Evolutionary conservation across 495 filamentous ascomycete species (phyloP), one percentile per base, ranked within the genome.

Genomic region (Tuber calosporum): DNA sequence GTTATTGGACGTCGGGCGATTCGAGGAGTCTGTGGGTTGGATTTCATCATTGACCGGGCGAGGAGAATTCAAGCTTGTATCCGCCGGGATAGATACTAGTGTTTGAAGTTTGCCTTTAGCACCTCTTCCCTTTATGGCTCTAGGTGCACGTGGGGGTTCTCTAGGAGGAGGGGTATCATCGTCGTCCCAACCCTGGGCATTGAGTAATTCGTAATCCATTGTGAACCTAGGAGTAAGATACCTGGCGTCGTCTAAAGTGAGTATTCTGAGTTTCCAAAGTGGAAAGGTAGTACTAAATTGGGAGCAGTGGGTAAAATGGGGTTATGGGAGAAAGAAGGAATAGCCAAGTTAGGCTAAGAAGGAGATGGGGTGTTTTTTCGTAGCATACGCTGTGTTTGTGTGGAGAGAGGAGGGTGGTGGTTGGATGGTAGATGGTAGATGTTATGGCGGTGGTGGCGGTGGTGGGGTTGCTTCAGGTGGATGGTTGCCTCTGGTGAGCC

Each of bases 201-300:
- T 77, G 53, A 68, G 66, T 36, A 77, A 77, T 39, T 77, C 75
- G 62, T 76, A 77, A 71, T 77, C 75, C 73, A 76, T 75, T 11
- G 66, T 1, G 45, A 39, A 26, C 19, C 34, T 34, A 13, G 26
- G 11, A 17, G 26, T 6, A 34, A 4, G 11, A 17, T 1, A 19
- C 34, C 19, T 62, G 26, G 4, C 26, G 26, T 6, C 26, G 53
- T 62, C 22, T 58, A 30, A 15, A 13, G 53, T 62, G 7, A 34
- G 53, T 62, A 17, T 17, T 4, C 11, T 62, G 26, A 17, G 53
- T 34, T 58, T 34, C 26, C 15, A 11, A 34, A 62, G 15, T 34
- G 53, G 53, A 62, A 34, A 13, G 26, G 53, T 4, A 62, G 53
- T 19, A 17, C 3, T 5, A 62, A 34, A 15, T 62, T 62, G 53